Base-by-base conservation (phyloP, 257 asterid species). In the Paraleonurus japonicus region DNA sequence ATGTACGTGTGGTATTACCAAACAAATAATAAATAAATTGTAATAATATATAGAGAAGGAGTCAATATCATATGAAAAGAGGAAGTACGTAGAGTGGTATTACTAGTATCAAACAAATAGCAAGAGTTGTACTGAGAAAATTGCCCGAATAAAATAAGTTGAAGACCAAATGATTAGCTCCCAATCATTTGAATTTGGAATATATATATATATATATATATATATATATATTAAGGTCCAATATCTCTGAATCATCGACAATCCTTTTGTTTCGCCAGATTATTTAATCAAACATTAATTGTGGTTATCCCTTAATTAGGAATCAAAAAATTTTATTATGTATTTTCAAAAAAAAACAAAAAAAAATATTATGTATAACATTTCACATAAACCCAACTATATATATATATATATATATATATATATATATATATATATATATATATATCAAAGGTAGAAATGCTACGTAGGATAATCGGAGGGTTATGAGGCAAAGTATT, bases 221-320 rank as follows among this genome's bases (percentile, higher is more conserved):
- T n/a, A n/a, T n/a, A n/a, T n/a, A n/a, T n/a, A n/a, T n/a, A n/a
- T n/a, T n/a, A n/a, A n/a, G n/a, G n/a, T n/a, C n/a, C n/a, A n/a
- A n/a, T n/a, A n/a, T 41, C 17, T 37, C 66, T 51, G 33, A 65
- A 74, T 57, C 41, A 66, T 74, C 63, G 55, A 74, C 69, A 57
- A 26, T 17, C 65, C 7, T 24, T 51, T 51, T 51, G 55, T 50
- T 33, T 7, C 35, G 17, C 66, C 9, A 37, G 13, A 60, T 60
- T 19, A 39, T 60, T 60, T 61, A 71, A 30, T 54, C 15, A 20
- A 28, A 67, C 51, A 30, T 41, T 16, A 53, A 32, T 20, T 51
- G 1, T 53, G 53, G 51, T 2, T 68, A 51, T 68, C 63, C 47
- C 61, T 17, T 0, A 1, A 10, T 48, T 67, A 67, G 30, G 72